Evolutionary conservation across 1,284 basidiomycete species (phyloP), one percentile per base, ranked within the genome.

Genomic region (Schizophyllum amplum): DNA sequence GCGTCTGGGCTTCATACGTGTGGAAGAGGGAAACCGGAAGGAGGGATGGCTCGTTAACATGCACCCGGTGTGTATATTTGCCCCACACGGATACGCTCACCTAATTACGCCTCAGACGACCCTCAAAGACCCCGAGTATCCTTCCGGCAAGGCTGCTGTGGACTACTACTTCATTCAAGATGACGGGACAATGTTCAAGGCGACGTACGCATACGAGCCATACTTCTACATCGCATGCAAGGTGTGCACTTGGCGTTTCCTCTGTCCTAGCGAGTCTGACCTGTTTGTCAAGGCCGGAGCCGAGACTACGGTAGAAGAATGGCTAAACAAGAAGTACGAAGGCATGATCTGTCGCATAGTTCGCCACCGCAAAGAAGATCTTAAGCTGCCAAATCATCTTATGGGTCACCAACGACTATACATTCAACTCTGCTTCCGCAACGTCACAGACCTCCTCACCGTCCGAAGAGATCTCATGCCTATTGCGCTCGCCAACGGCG

Each of bases 131-230:
- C 75, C 90, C 2, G 86, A 90, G 50, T 86, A 86, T 75, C 80
- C 89, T 5, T 81, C 81, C 13, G 94, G 94, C 17, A 87, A 85
- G 62, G 90, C 92, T 4, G 94, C 89, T 9, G 95, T 99, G 9
- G 96, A 99, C 67, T 98, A 88, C 65, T 98, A 98, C 71, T 99
- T 99, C 66, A 94, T 99, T 64, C 87, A 98, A 72, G 95, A 99
- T 66, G 94, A 98, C 62, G 96, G 96, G 4, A 84, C 82, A 27
- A 92, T 92, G 85, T 99, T 99, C 80, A 99, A 99, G 70, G 87
- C 85, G 62, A 99, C 96, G 1, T 80, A 92, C 59, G 81, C 86
- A 55, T 96, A 96, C 66, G 92, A 98, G 68, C 97, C 97, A 0
- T 99, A 99, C 71, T 98, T 99, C 66, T 83, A 83, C 62, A 88